Evolutionary conservation across 2,329 filamentous ascomycete species (phyloP), one percentile per base, ranked within the genome.

Genomic region (Aspergillus sp.): DNA sequence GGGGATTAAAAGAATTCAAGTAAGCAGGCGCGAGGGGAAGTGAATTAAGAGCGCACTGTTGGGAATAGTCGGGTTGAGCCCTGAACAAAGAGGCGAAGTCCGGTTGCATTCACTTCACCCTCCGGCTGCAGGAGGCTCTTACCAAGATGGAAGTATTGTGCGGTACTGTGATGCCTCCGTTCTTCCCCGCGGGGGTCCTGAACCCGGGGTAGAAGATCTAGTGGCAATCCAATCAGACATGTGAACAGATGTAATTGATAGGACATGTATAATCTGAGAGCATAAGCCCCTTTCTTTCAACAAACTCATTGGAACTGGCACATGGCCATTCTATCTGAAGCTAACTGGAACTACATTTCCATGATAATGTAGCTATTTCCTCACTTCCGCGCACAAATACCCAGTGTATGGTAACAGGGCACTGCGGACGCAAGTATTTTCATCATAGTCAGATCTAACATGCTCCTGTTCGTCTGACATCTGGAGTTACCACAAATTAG

Each of bases 391-490:
- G 11, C 32, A 15, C 32, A 36, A 13, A 5, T 44, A 13, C 21
- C 17, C 13, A 13, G 21, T 13, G 41, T 44, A 44, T 15, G 19
- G 41, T 23, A 23, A 44, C 19, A 21, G 8, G 11, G 10, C 5
- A 10, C 41, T 42, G 39, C 4, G 39, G 39, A 17, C n/a, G 8
- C 32, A 36, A 36, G 32, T 36, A 13, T 36, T 36, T 2, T 15
- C 32, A 36, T 23, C 2, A 4, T 19, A 32, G n/a, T 47, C 41
- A 32, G 27, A 17, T 10, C 25, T 17, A 32, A 25, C n/a, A 15
- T n/a, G 25, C 25, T 54, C 39, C 32, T 47, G 52, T 54, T 17
- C 23, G 8, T 54, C 52, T 54, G 5, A 54, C 52, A 44, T 36
- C 15, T n/a, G 21, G 27, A 27, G 13, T 3, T 10, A 44, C 41